Conservation (phyloP, 164 flowering plant species). For the Taxillus chinensis region DNA sequence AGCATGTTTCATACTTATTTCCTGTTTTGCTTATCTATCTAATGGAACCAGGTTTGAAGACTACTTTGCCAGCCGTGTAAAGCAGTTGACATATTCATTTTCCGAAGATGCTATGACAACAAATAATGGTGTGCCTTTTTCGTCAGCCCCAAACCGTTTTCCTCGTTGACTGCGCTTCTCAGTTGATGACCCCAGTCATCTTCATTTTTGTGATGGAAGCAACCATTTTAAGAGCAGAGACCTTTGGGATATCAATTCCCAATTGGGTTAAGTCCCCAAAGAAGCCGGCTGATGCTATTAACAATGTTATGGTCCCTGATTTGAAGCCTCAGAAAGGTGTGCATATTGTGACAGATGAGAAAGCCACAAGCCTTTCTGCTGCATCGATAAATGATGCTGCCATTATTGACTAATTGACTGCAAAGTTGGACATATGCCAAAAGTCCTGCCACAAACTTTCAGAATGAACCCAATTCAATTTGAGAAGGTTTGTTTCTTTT, state of each 20-base stretch:
- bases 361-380: constrained; percentile 45
- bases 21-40: background rate
- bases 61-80: constrained; percentile 64
- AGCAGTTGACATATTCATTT: constrained; percentile 71
- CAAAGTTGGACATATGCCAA: constrained; percentile 38
- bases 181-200: constrained; percentile 38
- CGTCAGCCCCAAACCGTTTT: constrained; percentile 85
- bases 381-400: constrained; percentile 69
- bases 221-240: constrained; percentile 63
- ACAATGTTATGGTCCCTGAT: constrained; percentile 61
- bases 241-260: constrained; percentile 66
- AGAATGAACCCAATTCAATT: constrained; percentile 79
- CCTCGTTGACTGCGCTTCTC: constrained; percentile 65
- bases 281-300: constrained; percentile 44
- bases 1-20: background rate
- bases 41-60: constrained; percentile 60
- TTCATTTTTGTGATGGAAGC: constrained; percentile 60
- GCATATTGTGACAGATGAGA: constrained; percentile 65
- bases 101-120: constrained; percentile 77
- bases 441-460: constrained; percentile 42
- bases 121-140: constrained; percentile 69
- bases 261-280: constrained; percentile 50
- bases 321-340: constrained; percentile 66
- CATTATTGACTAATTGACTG: constrained; percentile 43
- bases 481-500: too few species aligned